Evolutionary conservation across 345 rosid species (phyloP).

Genomic region (Moricandia moricandioides): DNA sequence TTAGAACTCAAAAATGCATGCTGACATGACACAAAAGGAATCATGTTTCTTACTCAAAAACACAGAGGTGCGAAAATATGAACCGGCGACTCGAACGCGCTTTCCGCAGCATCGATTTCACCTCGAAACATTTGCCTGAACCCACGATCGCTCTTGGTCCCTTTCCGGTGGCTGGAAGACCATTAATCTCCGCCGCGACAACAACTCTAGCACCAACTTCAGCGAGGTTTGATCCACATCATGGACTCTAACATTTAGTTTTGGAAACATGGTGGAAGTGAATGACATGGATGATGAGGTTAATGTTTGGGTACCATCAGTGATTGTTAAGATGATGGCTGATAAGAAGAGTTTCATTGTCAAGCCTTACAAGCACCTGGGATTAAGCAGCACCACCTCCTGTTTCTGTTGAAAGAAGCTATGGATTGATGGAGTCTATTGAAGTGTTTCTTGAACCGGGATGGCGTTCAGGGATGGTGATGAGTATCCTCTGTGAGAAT

Average conservation of each 20-base stretch:
- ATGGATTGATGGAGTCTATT: slow-evolving; percentile 49
- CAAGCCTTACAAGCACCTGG: slow-evolving; percentile 33
- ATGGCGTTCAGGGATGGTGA: slow-evolving; percentile 60
- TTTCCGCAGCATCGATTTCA: no score
- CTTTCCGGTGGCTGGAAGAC: no score
- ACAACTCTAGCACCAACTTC: no score
- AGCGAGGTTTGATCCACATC: no score
- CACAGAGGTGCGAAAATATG: no score
- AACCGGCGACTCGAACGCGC: no score
- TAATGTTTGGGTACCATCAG: slow-evolving; percentile 57
- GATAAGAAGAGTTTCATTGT: slow-evolving; percentile 44
- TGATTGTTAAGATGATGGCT: slow-evolving; percentile 47
- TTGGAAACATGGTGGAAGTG: slow-evolving; percentile 45
- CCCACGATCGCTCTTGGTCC: no score
- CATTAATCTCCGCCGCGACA: no score
- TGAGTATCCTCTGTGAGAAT: slow-evolving; percentile 42
- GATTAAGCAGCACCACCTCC: slow-evolving; percentile 40
- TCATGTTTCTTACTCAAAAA: no score
- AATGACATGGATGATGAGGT: slow-evolving; percentile 34
- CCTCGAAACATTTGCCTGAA: no score
- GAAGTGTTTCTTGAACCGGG: slow-evolving; percentile 41
- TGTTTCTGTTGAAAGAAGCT: slow-evolving; percentile 29
- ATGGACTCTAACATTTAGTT: slow-evolving; percentile 33
- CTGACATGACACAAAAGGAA: no score
- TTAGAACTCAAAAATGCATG: no score